Evolutionary conservation across 1,139 yeast species (phyloP), one percentile per base, ranked within the genome.

Genomic region (Insectozyma bohioensis): DNA sequence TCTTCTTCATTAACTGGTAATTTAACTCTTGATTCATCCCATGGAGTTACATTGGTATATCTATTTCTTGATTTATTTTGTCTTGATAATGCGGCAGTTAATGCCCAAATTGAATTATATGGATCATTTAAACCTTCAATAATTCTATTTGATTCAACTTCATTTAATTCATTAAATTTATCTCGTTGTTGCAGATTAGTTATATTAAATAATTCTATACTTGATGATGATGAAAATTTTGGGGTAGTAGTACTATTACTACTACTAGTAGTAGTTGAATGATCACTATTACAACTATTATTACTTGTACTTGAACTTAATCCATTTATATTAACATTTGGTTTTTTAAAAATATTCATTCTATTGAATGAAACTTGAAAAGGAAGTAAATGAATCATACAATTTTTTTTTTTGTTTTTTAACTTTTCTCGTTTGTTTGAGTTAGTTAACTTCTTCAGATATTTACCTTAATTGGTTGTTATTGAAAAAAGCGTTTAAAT

Each of bases 11-110:
- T 20, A 4, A 45, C 45, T 0, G 66, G 64, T 15, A 69, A 48
- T 24, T 35, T 42, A 2, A 68, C 72, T 22, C 75, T 43, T 12
- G 56, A 53, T 12, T 43, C 42, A 40, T 68, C 65, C 63, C 65
- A 70, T 2, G 76, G 75, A 26, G 64, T 54, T 19, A 70, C 73
- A 39, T 70, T 68, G 17, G 54, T 36, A 42, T 70, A 70, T 13
- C 76, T 45, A 45, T 69, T 69, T 32, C 72, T 28, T 16, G 15
- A 20, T 15, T 33, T 30, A 30, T 41, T 42, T 34, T n/a, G 20
- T 7, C n/a, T 42, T 23, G 40, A 54, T 60, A 20, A 39, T 6
- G 61, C 66, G 3, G 44, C 48, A 13, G 37, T 35, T 10, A 56
- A 37, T 10, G 59, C 35, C 63, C 64, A 60, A 5, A 36, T 40